Percentiles rank a stretch among this genome's conserved stretches.
Evolutionary conservation across 2,329 filamentous ascomycete genomes (phyloP).

Genomic region (Botrytis paeoniae): DNA sequence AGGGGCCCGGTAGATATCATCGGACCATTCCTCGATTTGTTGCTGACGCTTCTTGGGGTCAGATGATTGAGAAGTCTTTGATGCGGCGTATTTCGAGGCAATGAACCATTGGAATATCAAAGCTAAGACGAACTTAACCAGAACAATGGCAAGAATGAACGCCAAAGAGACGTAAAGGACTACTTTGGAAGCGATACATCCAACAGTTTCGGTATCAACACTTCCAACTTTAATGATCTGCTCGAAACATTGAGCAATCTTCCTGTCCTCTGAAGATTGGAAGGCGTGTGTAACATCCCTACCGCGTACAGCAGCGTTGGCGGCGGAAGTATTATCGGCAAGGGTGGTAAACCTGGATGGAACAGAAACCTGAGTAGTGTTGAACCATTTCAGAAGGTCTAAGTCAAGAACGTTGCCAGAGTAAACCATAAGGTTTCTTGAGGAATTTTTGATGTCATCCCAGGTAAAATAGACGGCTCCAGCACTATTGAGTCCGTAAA

Average conservation of each 20-base stretch:
- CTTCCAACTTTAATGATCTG: slow-evolving; percentile 95
- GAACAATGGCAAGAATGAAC: slow-evolving; percentile 87
- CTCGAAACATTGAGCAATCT: slow-evolving; percentile 79
- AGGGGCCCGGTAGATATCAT: slow-evolving; percentile 93
- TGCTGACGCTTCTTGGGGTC: slow-evolving; percentile 81
- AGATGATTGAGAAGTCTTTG: slow-evolving; percentile 78
- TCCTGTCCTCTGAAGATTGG: slow-evolving; percentile 74
- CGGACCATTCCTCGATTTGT: slow-evolving; percentile 96
- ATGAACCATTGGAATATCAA: slow-evolving; percentile 96
- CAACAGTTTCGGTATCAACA: slow-evolving; percentile 92
- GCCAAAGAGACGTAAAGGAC: slow-evolving; percentile 91
- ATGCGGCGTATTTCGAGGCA: slow-evolving; percentile 77
- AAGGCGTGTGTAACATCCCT: slow-evolving; percentile 88
- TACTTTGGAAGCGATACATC: slow-evolving; percentile 95
- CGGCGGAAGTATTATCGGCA: slow-evolving; percentile 59
- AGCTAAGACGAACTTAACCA: slow-evolving; percentile 82
- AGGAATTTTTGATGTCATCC: slow-evolving; percentile 86
- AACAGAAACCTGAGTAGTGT: slow-evolving; percentile 71
- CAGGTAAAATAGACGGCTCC: slow-evolving; percentile 96
- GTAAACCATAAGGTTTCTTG: slow-evolving; percentile 89
- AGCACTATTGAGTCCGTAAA: slow-evolving; percentile 67
- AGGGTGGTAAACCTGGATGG: slow-evolving; percentile 78
- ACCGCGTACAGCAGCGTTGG: slow-evolving; percentile 67
- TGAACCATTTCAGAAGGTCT: slow-evolving; percentile 86
- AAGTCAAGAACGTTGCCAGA: slow-evolving; percentile 91